These are phyloP conservation scores for Syzygium oleosum DNA, from an alignment of 345 rosid genomes.

Conservation along the genomic window DNA sequence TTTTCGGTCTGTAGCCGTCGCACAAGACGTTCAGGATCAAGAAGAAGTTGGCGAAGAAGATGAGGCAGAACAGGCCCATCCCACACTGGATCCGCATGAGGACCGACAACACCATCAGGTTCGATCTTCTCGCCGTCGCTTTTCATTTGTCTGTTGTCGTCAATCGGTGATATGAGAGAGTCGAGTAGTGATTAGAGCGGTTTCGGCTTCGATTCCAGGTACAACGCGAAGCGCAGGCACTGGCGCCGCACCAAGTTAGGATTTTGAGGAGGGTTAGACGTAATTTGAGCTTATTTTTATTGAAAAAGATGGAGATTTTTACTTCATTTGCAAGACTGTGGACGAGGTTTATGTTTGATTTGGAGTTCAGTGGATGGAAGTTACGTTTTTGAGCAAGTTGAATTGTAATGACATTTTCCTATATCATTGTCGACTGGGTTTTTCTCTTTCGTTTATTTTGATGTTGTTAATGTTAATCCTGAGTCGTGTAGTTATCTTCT, in stretches of 20 bases:
- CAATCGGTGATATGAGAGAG: neutral
- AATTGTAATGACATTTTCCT: neutral
- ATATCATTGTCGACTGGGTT: neutral
- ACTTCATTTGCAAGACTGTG: neutral
- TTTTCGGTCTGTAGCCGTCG: slow-evolving; percentile 5
- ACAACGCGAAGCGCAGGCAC: slow-evolving; percentile 19
- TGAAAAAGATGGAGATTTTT: neutral
- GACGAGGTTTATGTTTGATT: neutral
- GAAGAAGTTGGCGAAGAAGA: slow-evolving; percentile 21
- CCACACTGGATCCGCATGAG: slow-evolving; percentile 19
- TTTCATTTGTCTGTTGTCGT: neutral
- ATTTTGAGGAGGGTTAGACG: slow-evolving; percentile 4
- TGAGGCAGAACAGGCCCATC: slow-evolving; percentile 20
- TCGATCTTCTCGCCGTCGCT: neutral
- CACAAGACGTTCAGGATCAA: slow-evolving; percentile 12
- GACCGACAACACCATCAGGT: slow-evolving; percentile 19
- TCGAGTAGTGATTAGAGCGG: neutral
- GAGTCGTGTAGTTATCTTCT: neutral
- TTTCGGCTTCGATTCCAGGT: slow-evolving; percentile 1
- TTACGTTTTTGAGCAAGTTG: neutral
- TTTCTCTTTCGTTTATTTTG: neutral
- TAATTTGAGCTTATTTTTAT: neutral
- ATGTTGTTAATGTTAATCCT: neutral
- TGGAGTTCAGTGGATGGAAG: neutral
- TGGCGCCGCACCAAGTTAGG: slow-evolving; percentile 19